Conservation (phyloP, 2,329 filamentous ascomycete species). For the Capronia epimyces region DNA sequence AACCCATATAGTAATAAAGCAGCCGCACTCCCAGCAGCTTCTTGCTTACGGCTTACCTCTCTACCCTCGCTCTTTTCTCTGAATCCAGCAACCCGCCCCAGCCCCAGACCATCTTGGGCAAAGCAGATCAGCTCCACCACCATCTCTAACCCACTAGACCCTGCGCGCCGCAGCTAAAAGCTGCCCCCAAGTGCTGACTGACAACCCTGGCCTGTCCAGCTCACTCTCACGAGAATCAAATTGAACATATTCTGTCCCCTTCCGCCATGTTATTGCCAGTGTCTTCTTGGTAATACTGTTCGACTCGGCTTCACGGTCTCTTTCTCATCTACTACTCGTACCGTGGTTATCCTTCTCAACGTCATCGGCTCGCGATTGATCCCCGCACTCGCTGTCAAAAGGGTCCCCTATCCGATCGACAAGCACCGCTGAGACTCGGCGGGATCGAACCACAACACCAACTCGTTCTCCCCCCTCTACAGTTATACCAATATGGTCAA, state of each 20-base stretch:
- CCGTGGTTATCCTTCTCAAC: background rate
- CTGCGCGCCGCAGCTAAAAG: background rate
- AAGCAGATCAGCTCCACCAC: background rate
- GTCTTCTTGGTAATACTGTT: no score
- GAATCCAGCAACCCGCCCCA: background rate
- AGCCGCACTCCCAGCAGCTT: background rate
- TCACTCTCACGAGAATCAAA: background rate
- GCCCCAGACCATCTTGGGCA: background rate
- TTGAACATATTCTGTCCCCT: background rate
- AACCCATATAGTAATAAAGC: background rate
- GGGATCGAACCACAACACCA: background rate
- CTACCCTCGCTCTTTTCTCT: background rate
- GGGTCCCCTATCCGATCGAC: background rate
- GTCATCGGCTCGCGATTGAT: background rate
- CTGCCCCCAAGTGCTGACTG: background rate
- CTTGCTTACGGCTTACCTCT: background rate
- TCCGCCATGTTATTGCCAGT: background rate
- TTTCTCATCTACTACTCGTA: background rate
- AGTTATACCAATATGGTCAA: slow-evolving; percentile 53
- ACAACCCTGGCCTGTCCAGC: no score
- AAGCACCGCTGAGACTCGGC: background rate
- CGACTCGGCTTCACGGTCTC: background rate
- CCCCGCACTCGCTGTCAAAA: background rate
- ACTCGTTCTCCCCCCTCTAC: background rate
- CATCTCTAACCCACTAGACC: background rate